phyloP scores from a whole-genome alignment of 768 basidiomycete species.

The Termitomyces eurrhizus region DNA sequence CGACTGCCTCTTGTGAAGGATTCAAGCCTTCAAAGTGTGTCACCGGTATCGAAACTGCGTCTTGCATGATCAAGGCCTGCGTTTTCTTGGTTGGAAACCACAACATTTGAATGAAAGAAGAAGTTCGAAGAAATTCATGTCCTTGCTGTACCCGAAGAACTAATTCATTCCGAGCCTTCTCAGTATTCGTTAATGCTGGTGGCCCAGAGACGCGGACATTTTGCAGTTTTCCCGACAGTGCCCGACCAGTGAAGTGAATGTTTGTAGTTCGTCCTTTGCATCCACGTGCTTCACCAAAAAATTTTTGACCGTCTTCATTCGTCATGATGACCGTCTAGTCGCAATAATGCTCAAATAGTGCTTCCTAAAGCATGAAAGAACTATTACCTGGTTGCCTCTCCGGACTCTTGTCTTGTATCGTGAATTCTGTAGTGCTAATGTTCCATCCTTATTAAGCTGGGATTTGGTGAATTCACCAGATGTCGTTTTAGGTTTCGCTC shows the following conservation, averaged over 20 bases:
- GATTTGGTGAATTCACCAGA: conserved; percentile 30
- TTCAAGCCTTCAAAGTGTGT: conserved; percentile 23
- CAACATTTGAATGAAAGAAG: conserved; percentile 31
- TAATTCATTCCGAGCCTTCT: conserved; percentile 34
- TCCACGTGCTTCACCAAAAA: conserved; percentile 27
- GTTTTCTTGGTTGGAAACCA: conserved; percentile 31
- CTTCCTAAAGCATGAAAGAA: neutral
- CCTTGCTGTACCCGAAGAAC: conserved; percentile 33
- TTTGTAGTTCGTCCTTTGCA: conserved; percentile 33
- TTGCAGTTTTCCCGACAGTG: conserved; percentile 21
- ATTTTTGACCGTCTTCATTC: conserved; percentile 24
- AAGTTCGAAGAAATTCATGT: conserved; percentile 20
- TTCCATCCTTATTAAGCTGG: conserved; percentile 22
- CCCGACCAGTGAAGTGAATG: conserved; percentile 21
- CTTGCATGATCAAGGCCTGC: neutral
- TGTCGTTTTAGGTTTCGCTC: conserved; percentile 26
- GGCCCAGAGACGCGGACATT: conserved; percentile 37
- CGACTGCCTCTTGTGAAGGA: conserved; percentile 33
- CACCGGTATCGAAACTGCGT: neutral
- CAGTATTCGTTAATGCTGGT: conserved; percentile 34
- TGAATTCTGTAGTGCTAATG: conserved; percentile 29
- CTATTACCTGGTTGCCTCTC: conserved; percentile 31
- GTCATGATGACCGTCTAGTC: conserved; percentile 29
- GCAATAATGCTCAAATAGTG: neutral
- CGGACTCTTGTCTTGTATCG: conserved; percentile 40